phyloP scores from a whole-genome alignment of 1,139 yeast species.

The Hemisphaericaspora subhashii region DNA sequence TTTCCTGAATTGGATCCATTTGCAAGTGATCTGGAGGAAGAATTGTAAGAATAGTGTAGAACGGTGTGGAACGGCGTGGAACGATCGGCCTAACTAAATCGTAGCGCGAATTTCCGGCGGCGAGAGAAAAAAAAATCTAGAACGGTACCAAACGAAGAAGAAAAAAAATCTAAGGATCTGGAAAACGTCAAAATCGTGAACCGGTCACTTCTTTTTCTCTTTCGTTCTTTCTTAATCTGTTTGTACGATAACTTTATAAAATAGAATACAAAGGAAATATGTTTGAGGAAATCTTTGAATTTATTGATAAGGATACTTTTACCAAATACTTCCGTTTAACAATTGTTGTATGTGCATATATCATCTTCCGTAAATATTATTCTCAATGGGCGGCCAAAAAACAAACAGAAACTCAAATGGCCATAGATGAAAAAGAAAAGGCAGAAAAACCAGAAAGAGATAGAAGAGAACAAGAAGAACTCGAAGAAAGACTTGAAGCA shows the following conservation, averaged over 20 bases:
- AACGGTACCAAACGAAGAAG: no score
- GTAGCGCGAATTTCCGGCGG: no score
- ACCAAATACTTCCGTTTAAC: slow-evolving; percentile 40
- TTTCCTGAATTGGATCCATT: slow-evolving; percentile 48
- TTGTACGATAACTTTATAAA: no score
- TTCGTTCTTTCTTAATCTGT: no score
- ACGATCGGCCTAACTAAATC: no score
- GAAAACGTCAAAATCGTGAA: no score
- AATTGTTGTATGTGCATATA: slow-evolving; percentile 36
- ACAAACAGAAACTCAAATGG: slow-evolving; percentile 53
- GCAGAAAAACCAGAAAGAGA: slow-evolving; percentile 36
- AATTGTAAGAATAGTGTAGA: slow-evolving; percentile 5
- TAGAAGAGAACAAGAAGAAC: slow-evolving; percentile 29
- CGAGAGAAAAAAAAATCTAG: no score
- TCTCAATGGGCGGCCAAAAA: slow-evolving; percentile 47
- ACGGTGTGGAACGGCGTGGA: no score
- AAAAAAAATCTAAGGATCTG: no score
- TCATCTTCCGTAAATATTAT: slow-evolving; percentile 39
- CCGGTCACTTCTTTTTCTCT: no score
- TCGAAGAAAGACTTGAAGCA: slow-evolving; percentile 28
- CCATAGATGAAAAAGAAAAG: slow-evolving; percentile 45
- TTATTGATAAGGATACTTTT: slow-evolving; percentile 35
- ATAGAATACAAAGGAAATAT: slow-evolving; percentile 9
- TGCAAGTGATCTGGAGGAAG: slow-evolving; percentile 38
- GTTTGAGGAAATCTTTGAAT: slow-evolving; percentile 39